Evolutionary conservation across 2,329 filamentous ascomycete genomes (phyloP).

Genomic region (Dothiorella sarmentorum): DNA sequence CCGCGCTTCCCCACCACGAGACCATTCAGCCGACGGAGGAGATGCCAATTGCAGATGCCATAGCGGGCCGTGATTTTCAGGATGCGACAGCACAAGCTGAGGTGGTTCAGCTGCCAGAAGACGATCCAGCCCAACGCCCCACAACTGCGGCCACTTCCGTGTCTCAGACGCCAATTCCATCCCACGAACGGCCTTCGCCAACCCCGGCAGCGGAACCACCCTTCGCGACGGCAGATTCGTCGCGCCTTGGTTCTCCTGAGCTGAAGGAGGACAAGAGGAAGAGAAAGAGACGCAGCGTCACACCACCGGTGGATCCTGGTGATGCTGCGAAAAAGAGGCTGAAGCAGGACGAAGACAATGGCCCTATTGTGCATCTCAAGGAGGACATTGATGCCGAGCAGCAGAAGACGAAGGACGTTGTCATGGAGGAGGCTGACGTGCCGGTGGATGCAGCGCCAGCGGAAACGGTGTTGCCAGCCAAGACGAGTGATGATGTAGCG

Average conservation of each 20-base stretch:
- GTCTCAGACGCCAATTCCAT: slow-evolving; percentile 18
- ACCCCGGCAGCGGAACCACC: background rate
- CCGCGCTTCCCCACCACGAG: background rate
- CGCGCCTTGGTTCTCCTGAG: slow-evolving; percentile 36
- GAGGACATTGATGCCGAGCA: slow-evolving; percentile 24
- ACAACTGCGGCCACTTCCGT: slow-evolving; percentile 7
- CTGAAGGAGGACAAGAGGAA: slow-evolving; percentile 38
- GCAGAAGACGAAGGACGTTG: background rate
- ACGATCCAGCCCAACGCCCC: slow-evolving; percentile 4
- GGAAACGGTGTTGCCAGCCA: slow-evolving; percentile 22
- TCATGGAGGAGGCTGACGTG: slow-evolving; percentile 5
- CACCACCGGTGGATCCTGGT: slow-evolving; percentile 33
- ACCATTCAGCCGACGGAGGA: background rate
- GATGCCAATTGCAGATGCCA: background rate
- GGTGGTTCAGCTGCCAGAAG: background rate
- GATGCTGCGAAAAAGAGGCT: slow-evolving; percentile 44
- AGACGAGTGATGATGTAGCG: slow-evolving; percentile 30
- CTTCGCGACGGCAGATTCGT: slow-evolving; percentile 20
- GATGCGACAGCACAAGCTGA: slow-evolving; percentile 3
- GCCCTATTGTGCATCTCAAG: slow-evolving; percentile 28
- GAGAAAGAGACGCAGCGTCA: slow-evolving; percentile 41
- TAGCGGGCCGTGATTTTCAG: background rate
- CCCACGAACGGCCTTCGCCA: slow-evolving; percentile 7
- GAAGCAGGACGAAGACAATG: slow-evolving; percentile 36
- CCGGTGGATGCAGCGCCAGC: slow-evolving; percentile 4